phyloP scores from a whole-genome alignment of 2,329 filamentous ascomycete species.

The Fonsecaea pedrosoi region DNA sequence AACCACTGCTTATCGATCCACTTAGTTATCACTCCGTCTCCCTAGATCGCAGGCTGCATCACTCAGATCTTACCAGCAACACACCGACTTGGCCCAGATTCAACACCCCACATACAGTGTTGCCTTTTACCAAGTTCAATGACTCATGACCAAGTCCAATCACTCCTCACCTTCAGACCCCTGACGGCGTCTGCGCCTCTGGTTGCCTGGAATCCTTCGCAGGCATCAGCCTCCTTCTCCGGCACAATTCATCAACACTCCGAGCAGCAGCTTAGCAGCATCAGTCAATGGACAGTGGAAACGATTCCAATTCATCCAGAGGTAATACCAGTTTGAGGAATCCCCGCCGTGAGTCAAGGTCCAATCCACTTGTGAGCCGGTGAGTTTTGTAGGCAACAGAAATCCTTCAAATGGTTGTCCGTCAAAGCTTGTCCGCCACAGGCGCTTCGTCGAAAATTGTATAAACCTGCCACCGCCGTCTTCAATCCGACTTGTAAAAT shows the following conservation, averaged over 20 bases:
- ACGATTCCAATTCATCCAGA: not conserved
- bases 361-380: constrained; percentile 4
- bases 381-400: constrained; percentile 1
- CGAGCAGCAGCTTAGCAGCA: not conserved
- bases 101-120: constrained; percentile 1
- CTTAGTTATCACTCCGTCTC: not conserved
- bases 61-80: not conserved
- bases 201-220: constrained; percentile 3
- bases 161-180: not conserved
- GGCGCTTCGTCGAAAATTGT: not conserved
- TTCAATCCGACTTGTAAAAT: not conserved
- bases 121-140: not conserved
- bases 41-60: not conserved
- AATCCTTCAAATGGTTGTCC: not conserved
- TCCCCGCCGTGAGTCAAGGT: constrained; percentile 7
- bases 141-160: not conserved
- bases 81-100: not conserved
- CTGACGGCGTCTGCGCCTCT: not conserved
- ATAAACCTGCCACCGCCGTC: not conserved
- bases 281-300: not conserved
- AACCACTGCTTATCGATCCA: not conserved
- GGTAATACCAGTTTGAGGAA: not conserved
- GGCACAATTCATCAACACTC: not conserved
- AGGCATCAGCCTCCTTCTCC: not conserved
- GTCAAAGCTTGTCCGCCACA: not conserved